A percentile compares a stretch with the other conserved stretches of the same genome.
Evolutionary conservation across 2,329 filamentous ascomycete genomes (phyloP).

Genomic region (Trichoderma hamatum): DNA sequence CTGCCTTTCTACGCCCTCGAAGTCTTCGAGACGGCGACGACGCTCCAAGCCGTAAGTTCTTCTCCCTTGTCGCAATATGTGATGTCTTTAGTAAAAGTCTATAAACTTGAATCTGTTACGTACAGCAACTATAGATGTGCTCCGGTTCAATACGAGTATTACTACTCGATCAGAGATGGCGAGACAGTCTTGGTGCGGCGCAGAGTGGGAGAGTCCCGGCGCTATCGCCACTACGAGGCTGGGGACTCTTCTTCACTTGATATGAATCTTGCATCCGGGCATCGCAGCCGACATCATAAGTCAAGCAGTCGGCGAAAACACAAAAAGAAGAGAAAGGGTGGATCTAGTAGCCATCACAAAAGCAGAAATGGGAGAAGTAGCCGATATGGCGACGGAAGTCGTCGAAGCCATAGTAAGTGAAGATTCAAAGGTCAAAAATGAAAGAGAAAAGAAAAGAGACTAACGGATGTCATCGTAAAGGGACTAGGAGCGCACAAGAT

Average conservation of each 20-base stretch:
- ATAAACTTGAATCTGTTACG: not conserved
- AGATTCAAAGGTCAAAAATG: not conserved
- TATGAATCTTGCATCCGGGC: not conserved
- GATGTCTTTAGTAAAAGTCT: not conserved
- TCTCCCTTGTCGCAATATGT: not conserved
- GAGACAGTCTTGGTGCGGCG: slow-evolving; percentile 1
- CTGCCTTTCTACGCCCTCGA: not conserved
- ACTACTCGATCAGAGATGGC: not conserved
- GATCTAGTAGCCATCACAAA: not conserved
- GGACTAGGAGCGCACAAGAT: not conserved
- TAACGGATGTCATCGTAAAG: not conserved
- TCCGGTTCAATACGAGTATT: not conserved
- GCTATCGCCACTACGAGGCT: not conserved
- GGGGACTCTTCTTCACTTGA: not conserved
- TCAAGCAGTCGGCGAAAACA: not conserved
- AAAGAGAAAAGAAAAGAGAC: not conserved
- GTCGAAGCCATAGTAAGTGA: not conserved
- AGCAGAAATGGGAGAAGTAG: not conserved
- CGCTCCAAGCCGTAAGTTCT: not conserved
- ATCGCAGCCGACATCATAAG: not conserved
- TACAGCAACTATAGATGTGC: not conserved
- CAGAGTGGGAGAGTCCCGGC: not conserved
- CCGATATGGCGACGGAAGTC: not conserved
- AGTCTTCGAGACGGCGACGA: not conserved
- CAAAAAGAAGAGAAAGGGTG: not conserved